Percentiles rank a stretch among this genome's conserved stretches.
phyloP scores from a whole-genome alignment of 2,329 filamentous ascomycete genomes.

The Thielaviopsis ethacetica region DNA sequence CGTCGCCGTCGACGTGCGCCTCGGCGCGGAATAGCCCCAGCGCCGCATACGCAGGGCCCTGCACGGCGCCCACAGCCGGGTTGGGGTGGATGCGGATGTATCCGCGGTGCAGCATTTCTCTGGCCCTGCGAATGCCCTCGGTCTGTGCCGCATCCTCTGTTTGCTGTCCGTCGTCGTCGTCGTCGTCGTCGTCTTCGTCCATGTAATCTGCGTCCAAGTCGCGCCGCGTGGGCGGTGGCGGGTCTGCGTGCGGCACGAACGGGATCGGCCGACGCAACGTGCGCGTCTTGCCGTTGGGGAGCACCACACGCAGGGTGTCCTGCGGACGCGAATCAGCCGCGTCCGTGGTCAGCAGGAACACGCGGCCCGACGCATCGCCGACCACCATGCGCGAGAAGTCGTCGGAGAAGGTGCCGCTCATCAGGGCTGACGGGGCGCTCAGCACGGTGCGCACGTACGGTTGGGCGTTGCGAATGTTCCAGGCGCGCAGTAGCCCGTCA shows the following conservation, averaged over 20 bases:
- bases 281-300: constrained; percentile 17
- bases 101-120: constrained; percentile 22
- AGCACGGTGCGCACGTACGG: constrained; percentile 35
- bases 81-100: constrained; percentile 28
- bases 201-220: constrained; percentile 13
- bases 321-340: constrained; percentile 23
- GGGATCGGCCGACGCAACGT: constrained; percentile 29
- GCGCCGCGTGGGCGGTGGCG: constrained; percentile 21
- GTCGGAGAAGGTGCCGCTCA: constrained; percentile 40
- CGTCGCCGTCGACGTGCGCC: constrained; percentile 30
- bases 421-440: constrained; percentile 38
- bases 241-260: constrained; percentile 34
- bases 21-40: constrained; percentile 31
- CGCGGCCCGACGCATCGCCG: constrained; percentile 44
- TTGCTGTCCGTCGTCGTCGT: not conserved
- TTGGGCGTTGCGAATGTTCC: constrained; percentile 33
- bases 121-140: constrained; percentile 15
- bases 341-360: constrained; percentile 37
- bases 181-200: constrained; percentile 7
- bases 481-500: constrained; percentile 45
- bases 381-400: constrained; percentile 38
- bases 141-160: not conserved
- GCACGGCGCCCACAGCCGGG: constrained; percentile 35
- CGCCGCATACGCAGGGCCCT: constrained; percentile 34
- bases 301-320: constrained; percentile 22